Conservation (phyloP, 2,329 filamentous ascomycete species). For the Verticillium nubilum region DNA sequence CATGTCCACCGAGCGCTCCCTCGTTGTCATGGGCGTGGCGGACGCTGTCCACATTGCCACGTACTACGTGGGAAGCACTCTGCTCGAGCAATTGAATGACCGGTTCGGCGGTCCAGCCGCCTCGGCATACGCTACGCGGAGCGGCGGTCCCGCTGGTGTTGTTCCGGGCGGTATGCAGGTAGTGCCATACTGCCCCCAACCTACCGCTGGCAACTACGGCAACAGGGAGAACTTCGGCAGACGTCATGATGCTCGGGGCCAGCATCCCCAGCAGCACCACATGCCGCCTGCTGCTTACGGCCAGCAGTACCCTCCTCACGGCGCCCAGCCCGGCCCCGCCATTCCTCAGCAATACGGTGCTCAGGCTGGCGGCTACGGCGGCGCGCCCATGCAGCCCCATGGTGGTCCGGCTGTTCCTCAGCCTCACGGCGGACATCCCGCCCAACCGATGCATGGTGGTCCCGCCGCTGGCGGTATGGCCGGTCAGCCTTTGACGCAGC, state of each 20-base stretch:
- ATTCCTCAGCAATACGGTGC: slow-evolving; percentile 72
- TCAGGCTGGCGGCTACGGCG: slow-evolving; percentile 69
- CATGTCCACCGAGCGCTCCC: slow-evolving; percentile 91
- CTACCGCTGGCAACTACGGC: slow-evolving; percentile 86
- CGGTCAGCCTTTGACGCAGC: slow-evolving; percentile 85
- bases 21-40: slow-evolving; percentile 95
- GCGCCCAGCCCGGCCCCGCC: slow-evolving; percentile 56
- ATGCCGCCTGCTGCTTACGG: slow-evolving; percentile 71
- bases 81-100: slow-evolving; percentile 94
- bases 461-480: slow-evolving; percentile 51
- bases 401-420: slow-evolving; percentile 52
- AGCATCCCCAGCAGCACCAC: slow-evolving; percentile 59
- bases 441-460: slow-evolving; percentile 67
- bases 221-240: slow-evolving; percentile 79
- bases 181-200: slow-evolving; percentile 93
- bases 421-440: slow-evolving; percentile 47
- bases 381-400: slow-evolving; percentile 73
- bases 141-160: slow-evolving; percentile 85
- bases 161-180: slow-evolving; percentile 98
- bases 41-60: slow-evolving; percentile 98
- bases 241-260: slow-evolving; percentile 63
- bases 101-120: slow-evolving; percentile 92
- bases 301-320: slow-evolving; percentile 66
- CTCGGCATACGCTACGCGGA: slow-evolving; percentile 95
- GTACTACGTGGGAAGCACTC: slow-evolving; percentile 97